A percentile compares a stretch with the other conserved stretches of the same genome.
Conservation (phyloP, 2,329 filamentous ascomycete genomes). For the Cordyceps javanica region DNA sequence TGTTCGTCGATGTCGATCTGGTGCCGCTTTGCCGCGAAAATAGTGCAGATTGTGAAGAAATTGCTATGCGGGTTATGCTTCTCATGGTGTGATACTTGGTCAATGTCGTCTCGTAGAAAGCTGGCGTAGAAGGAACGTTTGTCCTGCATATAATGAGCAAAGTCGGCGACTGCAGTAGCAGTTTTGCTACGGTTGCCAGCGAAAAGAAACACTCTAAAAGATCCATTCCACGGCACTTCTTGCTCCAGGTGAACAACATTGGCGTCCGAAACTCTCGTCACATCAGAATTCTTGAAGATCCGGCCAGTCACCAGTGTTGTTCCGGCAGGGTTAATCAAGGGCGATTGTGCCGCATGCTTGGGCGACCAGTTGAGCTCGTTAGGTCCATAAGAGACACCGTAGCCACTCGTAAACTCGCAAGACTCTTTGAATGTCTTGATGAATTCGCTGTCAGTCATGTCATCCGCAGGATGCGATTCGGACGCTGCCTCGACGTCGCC, state of each 20-base stretch:
- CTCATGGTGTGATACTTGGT: constrained; percentile 67
- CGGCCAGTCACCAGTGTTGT: constrained; percentile 67
- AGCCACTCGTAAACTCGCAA: constrained; percentile 89
- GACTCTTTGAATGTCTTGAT: constrained; percentile 84
- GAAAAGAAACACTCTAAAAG: constrained; percentile 82
- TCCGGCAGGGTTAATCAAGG: constrained; percentile 59
- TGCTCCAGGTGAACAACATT: constrained; percentile 89
- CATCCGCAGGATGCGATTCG: constrained; percentile 21
- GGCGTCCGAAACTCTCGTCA: constrained; percentile 81
- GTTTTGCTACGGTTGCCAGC: constrained; percentile 61
- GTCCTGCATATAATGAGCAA: constrained; percentile 58
- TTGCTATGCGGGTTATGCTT: constrained; percentile 75
- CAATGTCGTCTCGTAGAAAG: constrained; percentile 57
- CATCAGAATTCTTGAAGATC: constrained; percentile 70
- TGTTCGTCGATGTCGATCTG: constrained; percentile 67
- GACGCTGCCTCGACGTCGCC: constrained; percentile 66
- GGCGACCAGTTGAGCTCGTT: constrained; percentile 82
- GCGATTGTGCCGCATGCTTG: constrained; percentile 63
- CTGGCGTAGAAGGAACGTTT: constrained; percentile 66
- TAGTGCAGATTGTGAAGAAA: constrained; percentile 73
- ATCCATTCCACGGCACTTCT: constrained; percentile 80
- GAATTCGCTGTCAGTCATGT: constrained; percentile 61
- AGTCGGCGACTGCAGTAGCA: constrained; percentile 59
- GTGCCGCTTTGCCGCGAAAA: constrained; percentile 63
- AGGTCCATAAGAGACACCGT: constrained; percentile 77